Evolutionary conservation across 2,329 filamentous ascomycete genomes (phyloP).

Genomic region (Eutypa lata): DNA sequence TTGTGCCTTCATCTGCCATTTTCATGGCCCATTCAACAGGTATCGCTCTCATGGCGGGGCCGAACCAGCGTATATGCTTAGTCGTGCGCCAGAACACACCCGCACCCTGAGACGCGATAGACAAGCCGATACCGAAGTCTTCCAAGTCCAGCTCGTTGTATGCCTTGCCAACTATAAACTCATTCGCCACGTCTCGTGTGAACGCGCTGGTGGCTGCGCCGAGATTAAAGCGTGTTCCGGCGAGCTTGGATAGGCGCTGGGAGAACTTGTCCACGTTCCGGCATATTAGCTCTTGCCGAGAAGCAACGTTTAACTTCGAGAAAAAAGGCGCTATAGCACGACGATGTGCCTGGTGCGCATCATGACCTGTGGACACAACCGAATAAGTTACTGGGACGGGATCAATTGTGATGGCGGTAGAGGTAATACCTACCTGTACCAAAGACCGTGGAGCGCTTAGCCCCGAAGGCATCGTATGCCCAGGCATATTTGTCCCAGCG

Average conservation of each 20-base stretch:
- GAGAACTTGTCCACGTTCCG: conserved; percentile 1
- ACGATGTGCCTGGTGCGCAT: conserved; percentile 10
- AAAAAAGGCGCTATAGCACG: conserved; percentile 14
- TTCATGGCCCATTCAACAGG: conserved; percentile 6
- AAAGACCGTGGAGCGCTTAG: not conserved
- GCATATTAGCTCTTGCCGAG: conserved; percentile 1
- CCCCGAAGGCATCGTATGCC: conserved; percentile 4
- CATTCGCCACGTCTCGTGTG: conserved; percentile 10
- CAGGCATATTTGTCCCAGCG: conserved; percentile 10
- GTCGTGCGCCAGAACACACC: conserved; percentile 16
- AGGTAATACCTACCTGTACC: not conserved
- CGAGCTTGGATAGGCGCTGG: not conserved
- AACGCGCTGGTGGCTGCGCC: conserved; percentile 8
- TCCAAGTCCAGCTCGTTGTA: conserved; percentile 12
- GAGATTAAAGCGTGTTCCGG: conserved; percentile 2
- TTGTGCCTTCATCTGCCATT: conserved; percentile 1
- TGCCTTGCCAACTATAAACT: conserved; percentile 11
- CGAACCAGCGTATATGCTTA: conserved; percentile 18
- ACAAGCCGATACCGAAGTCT: conserved; percentile 13
- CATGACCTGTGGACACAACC: conserved; percentile 2
- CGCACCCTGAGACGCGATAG: not conserved
- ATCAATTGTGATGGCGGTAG: too few relatives aligned
- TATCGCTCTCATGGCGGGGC: conserved; percentile 10
- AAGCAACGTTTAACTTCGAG: conserved; percentile 9
- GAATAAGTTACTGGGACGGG: too few relatives aligned